phyloP scores from a whole-genome alignment of 208 protist genomes.

The Trypanosoma congolense region DNA sequence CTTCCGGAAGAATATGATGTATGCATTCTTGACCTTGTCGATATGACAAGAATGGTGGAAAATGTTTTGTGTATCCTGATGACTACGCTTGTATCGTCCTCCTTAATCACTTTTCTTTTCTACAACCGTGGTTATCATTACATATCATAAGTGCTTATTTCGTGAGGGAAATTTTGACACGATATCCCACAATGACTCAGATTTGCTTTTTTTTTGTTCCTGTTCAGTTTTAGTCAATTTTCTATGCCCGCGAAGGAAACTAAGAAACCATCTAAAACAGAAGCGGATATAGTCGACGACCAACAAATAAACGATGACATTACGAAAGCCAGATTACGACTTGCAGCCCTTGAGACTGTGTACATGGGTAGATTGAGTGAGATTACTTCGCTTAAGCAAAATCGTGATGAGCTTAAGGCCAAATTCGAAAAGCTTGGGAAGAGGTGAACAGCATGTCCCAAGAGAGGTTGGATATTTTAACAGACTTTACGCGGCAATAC shows the following conservation, averaged over 20 bases:
- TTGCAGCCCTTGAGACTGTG: constrained; percentile 56
- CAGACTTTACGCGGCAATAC: constrained; percentile 80
- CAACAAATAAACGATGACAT: constrained; percentile 68
- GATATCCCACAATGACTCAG: neutral
- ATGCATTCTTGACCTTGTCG: neutral
- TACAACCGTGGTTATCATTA: no score
- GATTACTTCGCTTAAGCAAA: constrained; percentile 27
- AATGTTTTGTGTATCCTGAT: no score
- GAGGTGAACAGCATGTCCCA: constrained; percentile 28
- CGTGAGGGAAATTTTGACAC: neutral
- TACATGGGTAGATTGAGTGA: constrained; percentile 51
- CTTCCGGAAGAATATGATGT: no score
- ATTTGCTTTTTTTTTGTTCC: neutral
- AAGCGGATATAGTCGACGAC: constrained; percentile 45
- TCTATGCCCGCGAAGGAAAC: constrained; percentile 28
- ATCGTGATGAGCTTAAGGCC: constrained; percentile 34
- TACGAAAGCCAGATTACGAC: constrained; percentile 31
- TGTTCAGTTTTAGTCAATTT: neutral
- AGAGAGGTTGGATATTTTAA: constrained; percentile 77
- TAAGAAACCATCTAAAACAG: constrained; percentile 17
- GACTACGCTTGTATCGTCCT: no score
- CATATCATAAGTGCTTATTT: no score
- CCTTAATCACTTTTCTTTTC: no score
- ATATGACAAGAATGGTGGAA: neutral
- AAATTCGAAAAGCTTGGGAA: constrained; percentile 23